Percentiles rank a stretch among this genome's conserved stretches.
These are phyloP conservation scores for Globisporangium spinosum DNA, from an alignment of 352 stramenopile genomes.

Conservation along the genomic window DNA sequence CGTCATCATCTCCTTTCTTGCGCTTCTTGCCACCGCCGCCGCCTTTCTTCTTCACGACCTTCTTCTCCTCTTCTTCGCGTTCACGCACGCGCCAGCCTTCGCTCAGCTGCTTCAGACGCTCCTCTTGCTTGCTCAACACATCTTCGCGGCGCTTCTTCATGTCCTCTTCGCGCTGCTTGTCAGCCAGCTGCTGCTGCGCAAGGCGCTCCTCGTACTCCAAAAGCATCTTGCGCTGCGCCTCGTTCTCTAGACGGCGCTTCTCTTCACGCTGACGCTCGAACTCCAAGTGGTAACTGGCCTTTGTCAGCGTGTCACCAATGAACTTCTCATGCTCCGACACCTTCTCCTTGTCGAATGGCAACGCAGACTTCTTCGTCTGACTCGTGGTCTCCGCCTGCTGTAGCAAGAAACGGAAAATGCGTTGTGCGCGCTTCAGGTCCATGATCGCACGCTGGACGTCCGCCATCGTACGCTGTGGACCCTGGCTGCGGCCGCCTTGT, in stretches of 20 bases:
- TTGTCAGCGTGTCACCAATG: conserved; percentile 80
- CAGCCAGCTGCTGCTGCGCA: conserved; percentile 56
- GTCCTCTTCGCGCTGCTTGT: conserved; percentile 52
- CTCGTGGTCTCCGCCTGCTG: conserved; percentile 52
- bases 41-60: conserved; percentile 64
- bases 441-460: conserved; percentile 87
- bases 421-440: conserved; percentile 78
- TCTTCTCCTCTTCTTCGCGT: conserved; percentile 81
- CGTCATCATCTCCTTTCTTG: conserved; percentile 52
- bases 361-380: conserved; percentile 60
- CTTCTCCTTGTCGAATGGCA: conserved; percentile 87
- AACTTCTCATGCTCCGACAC: conserved; percentile 86
- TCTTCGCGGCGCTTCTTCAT: conserved; percentile 54
- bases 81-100: conserved; percentile 82
- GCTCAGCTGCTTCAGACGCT: conserved; percentile 76
- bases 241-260: conserved; percentile 77
- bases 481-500: conserved; percentile 29
- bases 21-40: conserved; percentile 53
- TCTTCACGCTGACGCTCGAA: conserved; percentile 87
- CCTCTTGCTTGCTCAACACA: conserved; percentile 78
- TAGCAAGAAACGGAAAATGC: conserved; percentile 81
- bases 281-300: conserved; percentile 87
- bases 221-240: conserved; percentile 75
- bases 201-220: conserved; percentile 79
- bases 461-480: conserved; percentile 74